Percentiles rank a stretch among this genome's conserved stretches.
phyloP scores from a whole-genome alignment of 768 basidiomycete species.

The Rhizopogon salebrosus region DNA sequence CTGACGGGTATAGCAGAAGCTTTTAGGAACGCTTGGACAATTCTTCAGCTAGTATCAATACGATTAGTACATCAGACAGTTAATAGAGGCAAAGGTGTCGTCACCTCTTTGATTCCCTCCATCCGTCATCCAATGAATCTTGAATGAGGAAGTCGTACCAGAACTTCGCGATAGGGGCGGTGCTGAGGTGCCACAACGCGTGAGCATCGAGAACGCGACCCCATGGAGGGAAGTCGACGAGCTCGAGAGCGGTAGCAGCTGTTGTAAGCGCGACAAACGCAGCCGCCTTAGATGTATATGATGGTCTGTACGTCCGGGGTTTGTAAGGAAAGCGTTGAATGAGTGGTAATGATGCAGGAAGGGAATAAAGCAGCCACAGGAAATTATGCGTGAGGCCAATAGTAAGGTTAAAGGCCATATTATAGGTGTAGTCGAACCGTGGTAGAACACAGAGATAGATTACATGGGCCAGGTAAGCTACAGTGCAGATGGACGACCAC shows the following conservation, averaged over 20 bases:
- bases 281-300: constrained; percentile 47
- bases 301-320: constrained; percentile 54
- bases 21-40: background rate
- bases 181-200: constrained; percentile 87
- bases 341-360: constrained; percentile 42
- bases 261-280: constrained; percentile 68
- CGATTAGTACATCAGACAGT: constrained; percentile 5
- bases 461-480: constrained; percentile 65
- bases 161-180: constrained; percentile 64
- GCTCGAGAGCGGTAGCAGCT: constrained; percentile 70
- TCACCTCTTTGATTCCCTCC: constrained; percentile 43
- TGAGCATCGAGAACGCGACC: constrained; percentile 82
- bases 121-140: constrained; percentile 67
- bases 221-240: constrained; percentile 88
- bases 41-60: constrained; percentile 12
- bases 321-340: constrained; percentile 51
- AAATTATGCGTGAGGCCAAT: constrained; percentile 76
- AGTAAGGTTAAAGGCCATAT: constrained; percentile 77
- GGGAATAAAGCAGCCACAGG: constrained; percentile 74
- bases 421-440: constrained; percentile 91
- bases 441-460: constrained; percentile 72
- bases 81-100: constrained; percentile 3
- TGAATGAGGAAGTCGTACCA: constrained; percentile 86
- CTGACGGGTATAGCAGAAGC: constrained; percentile 1
- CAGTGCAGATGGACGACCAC: constrained; percentile 50